Base-by-base conservation (phyloP, 371 early-diverging fungal species). In the Thermomucor indicae-seudaticae region DNA sequence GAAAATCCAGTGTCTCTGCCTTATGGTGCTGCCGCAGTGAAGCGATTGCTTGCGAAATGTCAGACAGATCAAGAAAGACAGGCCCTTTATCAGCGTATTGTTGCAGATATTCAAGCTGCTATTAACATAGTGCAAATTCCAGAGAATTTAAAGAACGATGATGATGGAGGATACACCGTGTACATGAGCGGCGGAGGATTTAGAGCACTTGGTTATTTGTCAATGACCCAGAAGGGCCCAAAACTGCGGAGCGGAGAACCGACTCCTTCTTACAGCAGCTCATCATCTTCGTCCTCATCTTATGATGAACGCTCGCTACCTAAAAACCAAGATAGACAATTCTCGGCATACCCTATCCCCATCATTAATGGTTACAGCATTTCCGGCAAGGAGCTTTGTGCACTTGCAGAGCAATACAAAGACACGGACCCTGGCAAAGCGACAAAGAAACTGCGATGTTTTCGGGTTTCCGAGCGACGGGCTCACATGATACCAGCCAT, bases 101-200 rank as follows among this genome's bases (percentile, higher is more conserved):
- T 73, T 1, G 19, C 41, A 14, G 51, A 52, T 32, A 31, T 69
- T 4, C 48, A 45, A 38, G 51, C 59, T 12, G 69, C 74, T 0
- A 29, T 63, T 22, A 24, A 48, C 8, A 57, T 57, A 3, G 62
- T 72, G 28, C 58, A 71, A 22, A 45, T 70, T 11, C 81, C 78
- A 0, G 34, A 58, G 0, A 40, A 66, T 8, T 53, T 72, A 8
- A 55, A 43, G 43, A 51, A 25, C 1, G 54, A 69, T 22, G 77
- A 73, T 24, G n/a, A n/a, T n/a, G n/a, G n/a, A n/a, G 79, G 78
- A 0, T 79, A 72, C 32, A 53, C 70, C 6, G 56, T 81, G 16
- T 84, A 78, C 39, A 72, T 81, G 62, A 78, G 74, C 46, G 84
- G 84, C 2, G 84, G 84, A 29, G 81, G 84, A 1, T 79, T 84